phyloP scores from a whole-genome alignment of 345 rosid species.

The Populus ilicifolia region DNA sequence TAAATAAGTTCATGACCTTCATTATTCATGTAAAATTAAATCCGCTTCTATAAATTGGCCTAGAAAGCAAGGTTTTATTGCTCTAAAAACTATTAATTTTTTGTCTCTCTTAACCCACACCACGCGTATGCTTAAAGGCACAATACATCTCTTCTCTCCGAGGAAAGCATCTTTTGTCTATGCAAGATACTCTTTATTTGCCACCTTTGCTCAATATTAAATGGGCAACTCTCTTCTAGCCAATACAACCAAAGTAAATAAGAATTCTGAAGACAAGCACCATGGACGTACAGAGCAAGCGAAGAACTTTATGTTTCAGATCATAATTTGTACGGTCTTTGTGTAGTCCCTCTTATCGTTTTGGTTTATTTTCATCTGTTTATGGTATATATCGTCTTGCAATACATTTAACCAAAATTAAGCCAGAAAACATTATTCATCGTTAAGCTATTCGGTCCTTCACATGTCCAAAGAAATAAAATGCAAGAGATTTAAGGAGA shows the following conservation, averaged over 20 bases:
- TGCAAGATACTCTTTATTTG: background rate
- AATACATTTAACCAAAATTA: too few species aligned
- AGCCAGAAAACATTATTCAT: too few species aligned
- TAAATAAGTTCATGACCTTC: too few species aligned
- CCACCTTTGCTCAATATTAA: background rate
- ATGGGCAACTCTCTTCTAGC: background rate
- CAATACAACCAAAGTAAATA: background rate
- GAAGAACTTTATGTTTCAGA: background rate
- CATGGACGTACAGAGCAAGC: background rate
- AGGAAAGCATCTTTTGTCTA: background rate
- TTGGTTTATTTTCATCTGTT: too few species aligned
- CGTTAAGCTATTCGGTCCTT: too few species aligned
- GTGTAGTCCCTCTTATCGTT: too few species aligned
- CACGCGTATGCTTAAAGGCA: background rate
- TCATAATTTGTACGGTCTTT: background rate
- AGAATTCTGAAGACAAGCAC: background rate
- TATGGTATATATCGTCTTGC: too few species aligned
- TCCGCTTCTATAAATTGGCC: background rate
- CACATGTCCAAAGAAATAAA: too few species aligned
- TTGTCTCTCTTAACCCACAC: background rate
- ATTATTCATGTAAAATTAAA: background rate
- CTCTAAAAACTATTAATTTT: too few species aligned
- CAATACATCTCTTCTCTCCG: background rate
- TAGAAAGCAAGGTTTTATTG: too few species aligned
- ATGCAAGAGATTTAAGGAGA: too few species aligned